Percentiles rank a stretch among this genome's conserved stretches.
phyloP scores from a whole-genome alignment of 2,329 filamentous ascomycete species.

The Botrytis byssoidea region DNA sequence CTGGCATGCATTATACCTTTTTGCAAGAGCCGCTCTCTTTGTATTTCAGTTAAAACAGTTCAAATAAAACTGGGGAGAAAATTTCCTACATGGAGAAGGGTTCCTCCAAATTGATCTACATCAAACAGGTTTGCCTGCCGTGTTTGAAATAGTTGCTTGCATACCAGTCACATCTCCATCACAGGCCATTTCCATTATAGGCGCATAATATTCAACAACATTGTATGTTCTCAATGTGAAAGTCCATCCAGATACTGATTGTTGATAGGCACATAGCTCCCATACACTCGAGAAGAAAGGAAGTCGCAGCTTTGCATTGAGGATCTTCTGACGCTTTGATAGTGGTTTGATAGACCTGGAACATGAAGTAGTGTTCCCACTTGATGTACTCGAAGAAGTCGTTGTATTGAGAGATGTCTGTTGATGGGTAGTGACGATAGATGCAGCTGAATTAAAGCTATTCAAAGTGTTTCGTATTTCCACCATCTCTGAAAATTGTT shows the following conservation, averaged over 20 bases:
- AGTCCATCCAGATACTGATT: background rate
- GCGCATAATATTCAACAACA: fast-evolving
- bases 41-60: no score
- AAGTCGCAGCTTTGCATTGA: background rate
- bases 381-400: background rate
- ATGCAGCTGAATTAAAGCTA: background rate
- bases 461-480: background rate
- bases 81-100: background rate
- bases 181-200: background rate
- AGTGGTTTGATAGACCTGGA: background rate
- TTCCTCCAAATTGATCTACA: fast-evolving
- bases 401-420: background rate
- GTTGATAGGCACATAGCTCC: background rate
- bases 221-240: background rate
- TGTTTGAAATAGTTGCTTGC: background rate
- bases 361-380: background rate
- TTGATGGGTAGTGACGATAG: background rate
- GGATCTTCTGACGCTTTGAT: background rate
- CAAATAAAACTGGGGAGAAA: fast-evolving
- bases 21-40: fast-evolving
- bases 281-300: constrained; percentile 5
- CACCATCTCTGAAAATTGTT: background rate
- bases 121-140: background rate
- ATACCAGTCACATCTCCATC: fast-evolving
- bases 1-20: fast-evolving